Evolutionary conservation across 192 early-diverging fungal species (phyloP), one percentile per base, ranked within the genome.

Genomic region (Coemansia reversa): DNA sequence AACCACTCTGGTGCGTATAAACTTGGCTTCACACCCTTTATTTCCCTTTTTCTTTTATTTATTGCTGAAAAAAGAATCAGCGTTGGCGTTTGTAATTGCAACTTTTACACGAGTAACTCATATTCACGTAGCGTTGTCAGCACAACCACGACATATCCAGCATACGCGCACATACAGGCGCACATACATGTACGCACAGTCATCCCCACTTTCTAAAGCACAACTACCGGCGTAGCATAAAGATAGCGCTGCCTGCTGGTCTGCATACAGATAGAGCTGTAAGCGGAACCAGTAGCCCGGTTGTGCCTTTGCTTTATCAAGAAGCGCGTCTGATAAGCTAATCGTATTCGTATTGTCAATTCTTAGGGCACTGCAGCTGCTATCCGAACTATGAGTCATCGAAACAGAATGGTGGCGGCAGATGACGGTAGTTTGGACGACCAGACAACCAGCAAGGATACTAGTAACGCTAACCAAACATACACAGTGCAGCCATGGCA

Each of bases 401-500:
- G 55, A 29, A 57, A 35, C 32, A 32, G 35, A 35, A 57, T 45
- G 39, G 39, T 29, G 35, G 19, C 22, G 35, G 19, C 22, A 27
- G 8, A 35, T 22, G 30, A 35, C 32, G 32, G 20, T 19, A 32
- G 28, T 35, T 35, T 29, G 55, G 55, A 19, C 27, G n/a, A 19
- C 19, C 30, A 19, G 27, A 29, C 30, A 57, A 20, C 55, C 55
- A 57, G 35, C 35, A 29, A 57, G 55, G 30, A 16, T 19, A 32
- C n/a, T 22, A 12, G 4, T 22, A 16, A 22, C 16, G 55, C 29
- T 18, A 45, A 16, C 39, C 12, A 14, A 16, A 45, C 39, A 16
- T 45, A 16, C 55, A 20, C 33, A 14, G 39, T n/a, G 42, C 53
- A 19, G 63, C 58, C 14, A n/a, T 79, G 77, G 77, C 64, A 58